Base-by-base conservation (phyloP, 805 yeast genomes). In the Wickerhamiella cacticola region DNA sequence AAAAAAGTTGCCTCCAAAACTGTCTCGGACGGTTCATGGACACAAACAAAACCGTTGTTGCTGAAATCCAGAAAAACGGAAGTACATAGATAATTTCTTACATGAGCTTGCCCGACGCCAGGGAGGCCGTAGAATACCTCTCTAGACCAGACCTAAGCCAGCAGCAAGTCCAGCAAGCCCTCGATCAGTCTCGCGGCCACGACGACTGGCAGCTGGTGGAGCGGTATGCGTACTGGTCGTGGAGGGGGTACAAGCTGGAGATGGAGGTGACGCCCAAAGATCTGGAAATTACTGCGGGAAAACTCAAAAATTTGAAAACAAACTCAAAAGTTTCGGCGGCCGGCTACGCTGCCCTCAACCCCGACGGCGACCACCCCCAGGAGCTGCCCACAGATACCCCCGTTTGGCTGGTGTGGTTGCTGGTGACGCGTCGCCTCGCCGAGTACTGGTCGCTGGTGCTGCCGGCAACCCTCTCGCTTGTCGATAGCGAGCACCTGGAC, bases 1-100 rank as follows among this genome's bases (percentile, higher is more conserved):
- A 88, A 64, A 82, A 80, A 55, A 64, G 69, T 29, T 88, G 96
- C 63, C 67, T 88, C 61, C 67, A 71, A 50, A 82, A 82, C 68
- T 88, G 97, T 64, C 76, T 88, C 56, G 81, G 83, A 66, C 68
- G 94, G 55, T 88, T 82, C 63, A 70, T 88, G 56, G 96, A 88
- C 63, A 82, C 94, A 33, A 88, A 87, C 64, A 80, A 83, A 62
- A 76, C 79, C 66, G 80, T 88, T 45, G 94, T 88, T 16, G 79
- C 82, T 52, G 68, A 63, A 63, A 48, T 52, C 18, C 46, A 42
- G 13, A 25, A 48, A 28, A 33, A 18, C 35, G 31, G 24, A 4
- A 24, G 36, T 18, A 15, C 43, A n/a, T 16, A n/a, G 23, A 12
- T 40, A 15, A 16, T 24, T 40, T 39, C 24, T 21, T 39, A 39